Evolutionary conservation across 2,329 filamentous ascomycete species (phyloP), one percentile per base, ranked within the genome.

Genomic region (Thelonectria blattea): DNA sequence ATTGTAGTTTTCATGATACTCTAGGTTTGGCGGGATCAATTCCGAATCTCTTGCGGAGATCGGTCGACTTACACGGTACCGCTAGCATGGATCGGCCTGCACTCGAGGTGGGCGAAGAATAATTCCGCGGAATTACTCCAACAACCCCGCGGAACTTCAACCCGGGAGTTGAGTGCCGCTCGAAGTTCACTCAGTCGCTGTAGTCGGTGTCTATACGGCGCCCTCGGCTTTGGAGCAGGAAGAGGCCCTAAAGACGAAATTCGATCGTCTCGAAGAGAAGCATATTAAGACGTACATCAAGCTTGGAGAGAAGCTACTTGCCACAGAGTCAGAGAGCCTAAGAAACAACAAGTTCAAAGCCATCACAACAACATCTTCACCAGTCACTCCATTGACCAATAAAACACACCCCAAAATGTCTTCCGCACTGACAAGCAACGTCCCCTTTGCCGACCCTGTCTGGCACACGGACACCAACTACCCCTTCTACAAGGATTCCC

Each of bases 401-500:
- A 5, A 37, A 37, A 37, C 34, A 15, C 9, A 2, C 24, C 24
- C 20, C 5, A 48, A 22, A 42, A 41, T 52, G 34, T 22, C 49
- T 22, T 52, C 49, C 32, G 49, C 49, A 52, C 12, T 22, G 6
- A 41, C 49, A 14, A 41, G 30, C 18, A 52, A 39, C 32, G 37
- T 52, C 30, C 56, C 56, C 7, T 58, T 52, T 27, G 56, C 56
- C 14, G 56, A 58, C 15, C 56, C 56, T 27, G 14, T 22, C 6
- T 58, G 56, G 56, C 42, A 47, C 17, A 47, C 24, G 20, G 42
- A 24, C 32, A 27, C 11, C 15, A 22, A 27, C 3, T 24, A 20
- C 14, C 48, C 49, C 5, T 52, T 52, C 32, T 52, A 58, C 49
- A 58, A 52, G 5, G 41, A 58, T 17, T 34, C 34, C n/a, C 56